phyloP scores from a whole-genome alignment of 768 basidiomycete species.

The Tylopilus sp. region DNA sequence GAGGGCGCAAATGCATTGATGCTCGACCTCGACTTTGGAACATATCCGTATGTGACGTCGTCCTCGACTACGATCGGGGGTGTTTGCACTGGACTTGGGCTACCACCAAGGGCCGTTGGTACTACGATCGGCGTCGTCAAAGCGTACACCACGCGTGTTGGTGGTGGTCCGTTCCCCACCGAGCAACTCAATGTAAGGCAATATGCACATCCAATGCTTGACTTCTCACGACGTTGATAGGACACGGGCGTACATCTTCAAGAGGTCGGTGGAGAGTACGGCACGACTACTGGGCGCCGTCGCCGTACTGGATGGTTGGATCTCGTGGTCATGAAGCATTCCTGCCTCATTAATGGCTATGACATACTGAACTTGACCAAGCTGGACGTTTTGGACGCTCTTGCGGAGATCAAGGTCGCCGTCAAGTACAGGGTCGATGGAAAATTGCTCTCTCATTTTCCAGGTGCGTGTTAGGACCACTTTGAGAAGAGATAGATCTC shows the following conservation, averaged over 20 bases:
- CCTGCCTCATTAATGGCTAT: constrained; percentile 93
- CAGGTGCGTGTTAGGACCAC: constrained; percentile 50
- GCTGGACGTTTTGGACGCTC: constrained; percentile 84
- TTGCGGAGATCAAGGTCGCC: constrained; percentile 85
- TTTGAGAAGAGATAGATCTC: neutral
- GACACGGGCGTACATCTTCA: constrained; percentile 83
- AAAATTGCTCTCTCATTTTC: constrained; percentile 78
- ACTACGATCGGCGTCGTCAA: constrained; percentile 91
- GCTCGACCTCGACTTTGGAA: constrained; percentile 98
- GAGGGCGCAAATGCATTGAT: constrained; percentile 98
- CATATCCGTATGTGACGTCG: constrained; percentile 97
- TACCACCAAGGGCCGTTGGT: constrained; percentile 88
- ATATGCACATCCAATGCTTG: neutral
- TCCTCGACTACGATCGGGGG: constrained; percentile 93
- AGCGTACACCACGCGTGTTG: constrained; percentile 97
- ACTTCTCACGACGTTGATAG: constrained; percentile 36
- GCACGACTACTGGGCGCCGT: constrained; percentile 88
- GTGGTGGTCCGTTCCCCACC: constrained; percentile 97
- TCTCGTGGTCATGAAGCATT: constrained; percentile 91
- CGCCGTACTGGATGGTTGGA: constrained; percentile 98
- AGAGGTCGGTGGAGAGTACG: constrained; percentile 90
- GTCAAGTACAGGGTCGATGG: constrained; percentile 78
- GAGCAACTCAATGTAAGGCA: constrained; percentile 82
- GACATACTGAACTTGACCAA: constrained; percentile 93
- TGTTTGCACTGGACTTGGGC: constrained; percentile 95